These are phyloP conservation scores for Sutorius australiensis DNA, from an alignment of 768 basidiomycete genomes.

Conservation along the genomic window DNA sequence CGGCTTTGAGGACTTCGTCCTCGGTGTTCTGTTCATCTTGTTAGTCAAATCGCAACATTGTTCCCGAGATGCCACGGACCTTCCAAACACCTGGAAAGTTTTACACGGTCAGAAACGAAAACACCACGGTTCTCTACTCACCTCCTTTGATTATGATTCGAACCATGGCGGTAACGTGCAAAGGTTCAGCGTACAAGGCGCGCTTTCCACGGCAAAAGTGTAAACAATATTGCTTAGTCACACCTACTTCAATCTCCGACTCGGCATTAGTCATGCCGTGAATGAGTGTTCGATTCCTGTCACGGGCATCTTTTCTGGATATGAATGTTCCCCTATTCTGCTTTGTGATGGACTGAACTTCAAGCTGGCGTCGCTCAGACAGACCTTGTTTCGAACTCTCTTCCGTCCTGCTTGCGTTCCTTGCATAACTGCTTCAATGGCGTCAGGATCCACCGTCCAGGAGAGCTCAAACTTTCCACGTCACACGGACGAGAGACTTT, in stretches of 20 bases:
- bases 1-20: constrained; percentile 98
- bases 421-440: not conserved
- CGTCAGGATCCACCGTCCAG: not conserved
- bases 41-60: not conserved
- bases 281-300: constrained; percentile 3
- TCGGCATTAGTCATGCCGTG: not conserved
- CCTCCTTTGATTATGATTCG: constrained; percentile 92
- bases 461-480: constrained; percentile 2
- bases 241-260: constrained; percentile 24
- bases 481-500: not conserved
- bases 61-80: constrained; percentile 37
- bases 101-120: constrained; percentile 1
- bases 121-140: constrained; percentile 27
- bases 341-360: not conserved
- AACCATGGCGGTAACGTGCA: constrained; percentile 49
- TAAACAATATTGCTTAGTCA: constrained; percentile 5
- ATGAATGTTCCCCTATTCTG: constrained; percentile 12
- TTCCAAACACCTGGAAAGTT: constrained; percentile 70
- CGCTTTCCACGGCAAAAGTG: not conserved
- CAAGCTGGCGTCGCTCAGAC: not conserved
- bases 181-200: not conserved
- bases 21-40: constrained; percentile 70
- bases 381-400: not conserved
- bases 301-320: not conserved
- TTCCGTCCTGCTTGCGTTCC: too few species aligned